These are phyloP conservation scores for Penicillium sclerotiorum DNA, from an alignment of 2,329 filamentous ascomycete species.

Conservation along the genomic window DNA sequence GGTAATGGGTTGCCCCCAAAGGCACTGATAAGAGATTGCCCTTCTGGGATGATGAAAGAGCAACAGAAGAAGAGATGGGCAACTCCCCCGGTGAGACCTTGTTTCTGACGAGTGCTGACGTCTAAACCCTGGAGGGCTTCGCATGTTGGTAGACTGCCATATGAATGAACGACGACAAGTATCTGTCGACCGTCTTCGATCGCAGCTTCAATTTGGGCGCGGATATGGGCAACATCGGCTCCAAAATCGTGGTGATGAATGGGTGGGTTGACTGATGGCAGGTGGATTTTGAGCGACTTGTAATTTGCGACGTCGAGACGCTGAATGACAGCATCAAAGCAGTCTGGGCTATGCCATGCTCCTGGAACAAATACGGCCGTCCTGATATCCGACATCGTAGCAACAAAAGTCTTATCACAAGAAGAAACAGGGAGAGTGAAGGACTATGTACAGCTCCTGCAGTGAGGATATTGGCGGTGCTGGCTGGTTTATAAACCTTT, in stretches of 20 bases:
- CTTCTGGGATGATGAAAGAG: slow-evolving; percentile 10
- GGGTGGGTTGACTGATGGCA: slow-evolving; percentile 3
- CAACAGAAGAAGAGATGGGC: slow-evolving; percentile 10
- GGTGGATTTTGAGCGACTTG: slow-evolving; percentile 6
- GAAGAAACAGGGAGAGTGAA: no score
- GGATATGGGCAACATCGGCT: neutral
- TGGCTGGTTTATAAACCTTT: no score
- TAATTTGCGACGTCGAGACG: slow-evolving; percentile 8
- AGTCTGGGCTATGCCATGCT: slow-evolving; percentile 9
- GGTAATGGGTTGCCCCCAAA: slow-evolving; percentile 9
- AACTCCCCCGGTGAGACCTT: slow-evolving; percentile 7
- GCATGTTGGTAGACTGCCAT: slow-evolving; percentile 5
- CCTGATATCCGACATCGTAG: no score
- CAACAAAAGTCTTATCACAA: no score
- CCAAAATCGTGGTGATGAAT: neutral
- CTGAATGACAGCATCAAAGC: slow-evolving; percentile 5
- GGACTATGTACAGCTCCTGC: no score
- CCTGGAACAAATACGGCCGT: slow-evolving; percentile 6
- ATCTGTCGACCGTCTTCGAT: slow-evolving; percentile 3
- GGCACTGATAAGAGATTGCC: slow-evolving; percentile 6
- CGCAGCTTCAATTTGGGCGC: neutral
- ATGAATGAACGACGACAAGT: slow-evolving; percentile 10
- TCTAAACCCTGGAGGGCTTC: slow-evolving; percentile 10
- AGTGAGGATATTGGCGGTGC: no score
- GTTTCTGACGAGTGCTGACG: slow-evolving; percentile 2